A percentile compares a stretch with the other conserved stretches of the same genome.
phyloP scores from a whole-genome alignment of 176 grass and related monocot genomes.

The Eleusine coracana region DNA sequence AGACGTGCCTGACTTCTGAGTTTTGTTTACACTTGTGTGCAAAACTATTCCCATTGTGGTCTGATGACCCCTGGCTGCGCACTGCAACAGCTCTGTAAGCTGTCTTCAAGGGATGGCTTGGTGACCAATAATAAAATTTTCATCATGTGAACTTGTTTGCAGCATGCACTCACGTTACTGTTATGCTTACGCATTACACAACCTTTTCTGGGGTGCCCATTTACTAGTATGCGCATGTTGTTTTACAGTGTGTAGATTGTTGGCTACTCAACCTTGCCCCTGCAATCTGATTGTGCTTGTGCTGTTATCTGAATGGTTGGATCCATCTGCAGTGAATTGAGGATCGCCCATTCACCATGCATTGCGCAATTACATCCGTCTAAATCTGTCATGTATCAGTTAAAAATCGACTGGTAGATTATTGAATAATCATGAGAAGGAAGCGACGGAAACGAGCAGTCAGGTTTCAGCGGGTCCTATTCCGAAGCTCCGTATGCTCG shows the following conservation, averaged over 20 bases:
- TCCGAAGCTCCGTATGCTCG: too few species aligned
- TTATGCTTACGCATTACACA: too few species aligned
- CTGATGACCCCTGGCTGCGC: slow-evolving; percentile 23
- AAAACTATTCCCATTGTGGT: slow-evolving; percentile 47
- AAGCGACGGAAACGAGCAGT: not conserved
- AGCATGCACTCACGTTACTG: not conserved
- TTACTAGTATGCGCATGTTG: not conserved
- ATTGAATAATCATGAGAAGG: not conserved
- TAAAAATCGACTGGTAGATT: not conserved
- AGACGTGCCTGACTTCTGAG: slow-evolving; percentile 32
- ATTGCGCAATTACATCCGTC: not conserved
- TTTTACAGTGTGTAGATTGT: not conserved
- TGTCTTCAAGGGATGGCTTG: slow-evolving; percentile 27
- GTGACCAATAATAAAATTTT: slow-evolving; percentile 45
- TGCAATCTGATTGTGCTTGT: not conserved
- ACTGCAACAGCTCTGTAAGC: slow-evolving; percentile 18
- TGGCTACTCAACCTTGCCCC: not conserved
- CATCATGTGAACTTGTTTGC: slow-evolving; percentile 34
- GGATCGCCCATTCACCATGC: not conserved
- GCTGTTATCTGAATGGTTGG: not conserved
- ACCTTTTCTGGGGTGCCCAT: not conserved
- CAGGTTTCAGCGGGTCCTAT: not conserved
- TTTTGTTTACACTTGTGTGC: slow-evolving; percentile 36
- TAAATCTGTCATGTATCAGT: not conserved
- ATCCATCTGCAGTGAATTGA: not conserved